Evolutionary conservation across 495 filamentous ascomycete species (phyloP), one percentile per base, ranked within the genome.

Genomic region (Penicillium angulare): DNA sequence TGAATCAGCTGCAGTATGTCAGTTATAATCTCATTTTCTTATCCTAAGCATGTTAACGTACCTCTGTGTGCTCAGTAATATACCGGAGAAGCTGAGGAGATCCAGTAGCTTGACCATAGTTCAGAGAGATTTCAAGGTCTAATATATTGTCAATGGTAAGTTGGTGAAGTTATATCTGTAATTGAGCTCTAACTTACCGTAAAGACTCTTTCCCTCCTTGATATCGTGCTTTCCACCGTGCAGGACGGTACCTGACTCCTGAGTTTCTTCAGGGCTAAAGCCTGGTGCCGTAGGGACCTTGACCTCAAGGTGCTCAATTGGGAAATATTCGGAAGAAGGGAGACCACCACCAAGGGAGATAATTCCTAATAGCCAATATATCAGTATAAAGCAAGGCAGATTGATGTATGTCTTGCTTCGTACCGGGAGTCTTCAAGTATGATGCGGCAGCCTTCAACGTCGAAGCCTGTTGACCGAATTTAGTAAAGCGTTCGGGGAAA

Each of bases 281-380:
- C 82, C 77, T 20, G 77, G 88, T 45, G 69, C 73, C 20, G 56
- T 69, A 13, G 88, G 88, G 18, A 91, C 82, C 62, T 88, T 88
- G 63, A 89, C 52, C 15, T 77, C 72, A 33, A 91, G 67, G 38
- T 82, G 68, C 52, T 89, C 81, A 56, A 92, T 82, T 33, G 93
- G 95, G 64, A 98, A 97, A 76, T 93, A 88, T 65, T 90, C 85
- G 45, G 86, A 78, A 23, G 88, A 90, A 8, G 93, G 93, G 26
- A 98, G 77, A 2, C 93, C 93, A 53, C 95, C 95, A 48, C 93
- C 93, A 10, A 98, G 83, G 5, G 89, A 93, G 65, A 98, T 92
- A 43, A 87, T 54, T 5, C 80, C 82, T 72, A 13, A 32, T 5
- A 13, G 4, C n/a, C n/a, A 12, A 17, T 13, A 17, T n/a, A 16